Evolutionary conservation across 768 basidiomycete genomes (phyloP).

Genomic region (Pleurotus tuoliensis): DNA sequence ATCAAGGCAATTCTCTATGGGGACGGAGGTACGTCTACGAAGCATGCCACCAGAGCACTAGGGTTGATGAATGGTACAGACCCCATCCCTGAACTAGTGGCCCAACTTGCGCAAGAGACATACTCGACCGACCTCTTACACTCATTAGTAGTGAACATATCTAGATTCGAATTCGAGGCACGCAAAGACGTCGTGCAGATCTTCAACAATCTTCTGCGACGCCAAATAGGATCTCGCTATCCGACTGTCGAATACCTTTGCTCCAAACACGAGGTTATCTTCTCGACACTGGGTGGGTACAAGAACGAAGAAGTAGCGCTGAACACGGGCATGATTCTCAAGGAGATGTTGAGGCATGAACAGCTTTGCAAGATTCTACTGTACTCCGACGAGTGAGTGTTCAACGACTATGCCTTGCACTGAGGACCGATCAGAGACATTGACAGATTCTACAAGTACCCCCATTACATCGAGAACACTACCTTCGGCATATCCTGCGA

Average conservation of each 20-base stretch:
- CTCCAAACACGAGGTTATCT: conserved; percentile 68
- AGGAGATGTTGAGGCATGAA: conserved; percentile 95
- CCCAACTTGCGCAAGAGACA: conserved; percentile 94
- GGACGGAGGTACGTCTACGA: conserved; percentile 64
- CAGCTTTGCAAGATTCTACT: conserved; percentile 85
- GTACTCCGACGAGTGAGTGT: conserved; percentile 86
- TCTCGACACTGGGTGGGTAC: conserved; percentile 87
- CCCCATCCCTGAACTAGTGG: conserved; percentile 83
- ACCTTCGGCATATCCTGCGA: conserved; percentile 99
- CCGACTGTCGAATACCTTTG: conserved; percentile 96
- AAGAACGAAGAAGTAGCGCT: conserved; percentile 94
- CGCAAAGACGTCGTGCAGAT: conserved; percentile 83
- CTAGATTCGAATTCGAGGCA: conserved; percentile 91
- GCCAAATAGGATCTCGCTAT: conserved; percentile 90
- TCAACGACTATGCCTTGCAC: background rate
- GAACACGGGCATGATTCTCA: conserved; percentile 96
- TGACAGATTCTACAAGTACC: conserved; percentile 90
- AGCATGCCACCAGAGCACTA: background rate
- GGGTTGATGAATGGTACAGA: conserved; percentile 36
- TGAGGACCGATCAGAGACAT: background rate
- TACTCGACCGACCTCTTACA: conserved; percentile 88
- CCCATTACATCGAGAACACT: conserved; percentile 94
- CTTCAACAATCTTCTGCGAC: conserved; percentile 82
- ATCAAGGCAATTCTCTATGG: conserved; percentile 86
- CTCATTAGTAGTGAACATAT: conserved; percentile 75